Evolutionary conservation across 257 asterid species (phyloP), one percentile per base, ranked within the genome.

Genomic region (Fraxinus anomala): DNA sequence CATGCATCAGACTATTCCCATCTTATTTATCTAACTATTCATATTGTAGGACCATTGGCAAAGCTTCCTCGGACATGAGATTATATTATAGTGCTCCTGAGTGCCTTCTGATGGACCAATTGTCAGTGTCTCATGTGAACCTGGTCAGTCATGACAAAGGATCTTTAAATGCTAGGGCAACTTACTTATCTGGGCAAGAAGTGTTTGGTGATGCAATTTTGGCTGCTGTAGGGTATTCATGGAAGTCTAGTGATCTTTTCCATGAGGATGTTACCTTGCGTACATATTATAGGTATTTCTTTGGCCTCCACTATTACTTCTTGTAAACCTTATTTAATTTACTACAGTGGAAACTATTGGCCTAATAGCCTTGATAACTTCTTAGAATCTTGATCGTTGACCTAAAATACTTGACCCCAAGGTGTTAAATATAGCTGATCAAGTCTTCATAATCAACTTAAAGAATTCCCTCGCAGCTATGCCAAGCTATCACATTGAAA

Each of bases 61-160:
- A 86, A 82, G 96, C 97, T 81, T 90, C 97, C 63, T 95, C 97
- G 28, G 98, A 95, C 80, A 83, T 83, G 81, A 95, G 98, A 86
- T 68, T 95, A 77, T 93, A 91, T 86, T 95, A 80, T 79, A 72
- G 88, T 75, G 80, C 86, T 83, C 90, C 99, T 65, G 86, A 87
- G 69, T 77, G 79, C 70, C 80, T 66, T 59, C 61, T 39, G 9
- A 63, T 56, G 54, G 79, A 81, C 73, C 80, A 76, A 44, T 76
- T 84, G 76, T 82, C 80, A 31, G 87, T 82, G 74, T 77, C 71
- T 69, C 82, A 63, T 81, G 71, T n/a, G 56, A 85, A 81, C 75
- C 86, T 77, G 75, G 81, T 78, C 37, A 71, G 71, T 85, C 83
- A 83, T 66, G 80, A 31, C 44, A 89, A 86, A 81, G 89, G 86